Conservation (phyloP, 768 basidiomycete genomes). For the Phaeolepiota aurea region DNA sequence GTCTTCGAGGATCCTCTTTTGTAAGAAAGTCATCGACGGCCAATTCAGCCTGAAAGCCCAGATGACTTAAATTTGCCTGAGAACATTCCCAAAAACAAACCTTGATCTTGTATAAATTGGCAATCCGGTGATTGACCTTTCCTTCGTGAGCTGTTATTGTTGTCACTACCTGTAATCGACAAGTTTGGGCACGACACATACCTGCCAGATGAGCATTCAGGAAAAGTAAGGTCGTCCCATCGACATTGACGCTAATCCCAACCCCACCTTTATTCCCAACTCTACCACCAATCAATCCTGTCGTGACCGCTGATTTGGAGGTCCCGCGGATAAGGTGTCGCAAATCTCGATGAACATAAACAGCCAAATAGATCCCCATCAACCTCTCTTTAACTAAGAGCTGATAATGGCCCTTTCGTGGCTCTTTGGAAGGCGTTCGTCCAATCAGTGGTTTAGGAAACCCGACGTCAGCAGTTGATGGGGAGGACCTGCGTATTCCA, state of each 20-base stretch:
- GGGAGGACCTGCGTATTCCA: slow-evolving; percentile 17
- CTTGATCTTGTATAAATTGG: slow-evolving; percentile 87
- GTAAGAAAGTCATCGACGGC: slow-evolving; percentile 71
- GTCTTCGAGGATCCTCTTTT: slow-evolving; percentile 51
- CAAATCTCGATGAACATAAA: slow-evolving; percentile 72
- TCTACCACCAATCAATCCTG: slow-evolving; percentile 85
- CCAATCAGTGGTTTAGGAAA: slow-evolving; percentile 33
- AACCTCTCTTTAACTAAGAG: slow-evolving; percentile 83
- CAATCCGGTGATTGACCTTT: slow-evolving; percentile 68
- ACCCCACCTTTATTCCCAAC: slow-evolving; percentile 92
- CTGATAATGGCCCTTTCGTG: slow-evolving; percentile 68
- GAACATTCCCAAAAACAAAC: slow-evolving; percentile 21
- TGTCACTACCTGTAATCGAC: not conserved
- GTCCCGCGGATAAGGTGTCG: slow-evolving; percentile 55
- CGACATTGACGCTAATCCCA: slow-evolving; percentile 81
- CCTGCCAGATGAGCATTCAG: slow-evolving; percentile 90
- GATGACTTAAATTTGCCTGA: not conserved
- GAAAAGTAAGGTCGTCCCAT: slow-evolving; percentile 78
- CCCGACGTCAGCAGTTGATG: slow-evolving; percentile 34
- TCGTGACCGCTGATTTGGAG: slow-evolving; percentile 77
- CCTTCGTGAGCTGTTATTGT: slow-evolving; percentile 58
- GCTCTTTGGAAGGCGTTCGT: slow-evolving; percentile 31
- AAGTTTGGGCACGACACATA: slow-evolving; percentile 14
- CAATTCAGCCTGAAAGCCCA: slow-evolving; percentile 50
- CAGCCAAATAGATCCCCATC: slow-evolving; percentile 79